phyloP scores from a whole-genome alignment of 2,329 filamentous ascomycete genomes.

The Cercospora sp. region DNA sequence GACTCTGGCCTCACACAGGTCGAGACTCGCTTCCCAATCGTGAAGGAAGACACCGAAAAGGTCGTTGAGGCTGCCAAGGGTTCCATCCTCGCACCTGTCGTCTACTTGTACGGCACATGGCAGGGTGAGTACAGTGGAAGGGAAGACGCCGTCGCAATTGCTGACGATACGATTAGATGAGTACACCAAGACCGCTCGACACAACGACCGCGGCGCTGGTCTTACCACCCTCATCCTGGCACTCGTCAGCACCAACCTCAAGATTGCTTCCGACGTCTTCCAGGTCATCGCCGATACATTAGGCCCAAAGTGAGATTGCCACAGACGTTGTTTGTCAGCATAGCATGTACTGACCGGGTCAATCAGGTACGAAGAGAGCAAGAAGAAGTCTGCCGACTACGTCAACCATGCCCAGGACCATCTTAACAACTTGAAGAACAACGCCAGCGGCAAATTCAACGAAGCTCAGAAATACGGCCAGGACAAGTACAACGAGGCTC shows the following conservation, averaged over 20 bases:
- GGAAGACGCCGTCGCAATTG: background rate
- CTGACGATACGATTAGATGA: constrained; percentile 35
- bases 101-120: constrained; percentile 40
- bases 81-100: constrained; percentile 59
- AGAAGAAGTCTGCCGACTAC: constrained; percentile 39
- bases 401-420: constrained; percentile 32
- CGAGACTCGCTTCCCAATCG: constrained; percentile 59
- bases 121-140: constrained; percentile 29
- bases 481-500: constrained; percentile 33
- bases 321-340: background rate
- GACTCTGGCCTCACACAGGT: constrained; percentile 47
- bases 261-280: constrained; percentile 37
- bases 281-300: constrained; percentile 21
- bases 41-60: constrained; percentile 53
- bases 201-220: constrained; percentile 36
- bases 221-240: constrained; percentile 37
- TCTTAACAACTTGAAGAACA: constrained; percentile 32
- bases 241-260: constrained; percentile 40
- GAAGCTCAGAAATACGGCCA: constrained; percentile 32
- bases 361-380: constrained; percentile 39
- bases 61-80: constrained; percentile 62
- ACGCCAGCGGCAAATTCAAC: constrained; percentile 34
- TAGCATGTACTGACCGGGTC: background rate
- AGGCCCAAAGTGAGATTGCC: constrained; percentile 10
- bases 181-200: constrained; percentile 41